A percentile compares a stretch with the other conserved stretches of the same genome.
Evolutionary conservation across 2,329 filamentous ascomycete species (phyloP).

Genomic region (Colletotrichum acutatum): DNA sequence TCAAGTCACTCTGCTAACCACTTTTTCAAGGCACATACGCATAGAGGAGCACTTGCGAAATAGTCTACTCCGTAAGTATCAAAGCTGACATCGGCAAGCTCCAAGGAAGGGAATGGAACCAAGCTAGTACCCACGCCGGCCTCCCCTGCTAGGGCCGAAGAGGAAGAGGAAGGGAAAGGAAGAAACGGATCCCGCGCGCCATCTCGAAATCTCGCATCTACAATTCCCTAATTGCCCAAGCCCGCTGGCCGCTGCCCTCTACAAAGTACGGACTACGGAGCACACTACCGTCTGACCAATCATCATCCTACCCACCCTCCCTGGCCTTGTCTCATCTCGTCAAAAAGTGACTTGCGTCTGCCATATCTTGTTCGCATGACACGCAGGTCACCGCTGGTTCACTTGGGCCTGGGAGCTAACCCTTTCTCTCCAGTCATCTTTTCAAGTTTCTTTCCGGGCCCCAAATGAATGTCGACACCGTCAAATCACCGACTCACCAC

Average conservation of each 20-base stretch:
- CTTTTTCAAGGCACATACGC: background rate
- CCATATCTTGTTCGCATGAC: slow-evolving; percentile 18
- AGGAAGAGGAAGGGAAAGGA: background rate
- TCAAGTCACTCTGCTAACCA: background rate
- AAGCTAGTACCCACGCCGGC: background rate
- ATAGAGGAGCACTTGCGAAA: background rate
- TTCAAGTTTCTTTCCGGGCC: background rate
- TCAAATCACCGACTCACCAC: background rate
- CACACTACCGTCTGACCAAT: background rate
- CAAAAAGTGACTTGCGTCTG: slow-evolving; percentile 24
- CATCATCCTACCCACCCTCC: background rate
- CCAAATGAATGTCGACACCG: background rate
- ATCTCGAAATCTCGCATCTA: slow-evolving; percentile 3
- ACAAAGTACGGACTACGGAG: no score
- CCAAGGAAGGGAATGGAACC: background rate
- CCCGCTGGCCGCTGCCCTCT: no score
- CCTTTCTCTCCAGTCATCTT: background rate
- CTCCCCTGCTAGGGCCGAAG: background rate
- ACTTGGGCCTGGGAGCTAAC: background rate
- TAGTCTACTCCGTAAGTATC: no score
- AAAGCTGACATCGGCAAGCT: background rate
- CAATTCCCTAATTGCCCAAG: background rate
- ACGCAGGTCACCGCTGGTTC: slow-evolving; percentile 33
- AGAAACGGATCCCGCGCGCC: slow-evolving; percentile 25
- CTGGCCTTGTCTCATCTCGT: slow-evolving; percentile 21